These are phyloP conservation scores for Waltiozyma sp. DNA, from an alignment of 1,139 yeast species.

Conservation along the genomic window DNA sequence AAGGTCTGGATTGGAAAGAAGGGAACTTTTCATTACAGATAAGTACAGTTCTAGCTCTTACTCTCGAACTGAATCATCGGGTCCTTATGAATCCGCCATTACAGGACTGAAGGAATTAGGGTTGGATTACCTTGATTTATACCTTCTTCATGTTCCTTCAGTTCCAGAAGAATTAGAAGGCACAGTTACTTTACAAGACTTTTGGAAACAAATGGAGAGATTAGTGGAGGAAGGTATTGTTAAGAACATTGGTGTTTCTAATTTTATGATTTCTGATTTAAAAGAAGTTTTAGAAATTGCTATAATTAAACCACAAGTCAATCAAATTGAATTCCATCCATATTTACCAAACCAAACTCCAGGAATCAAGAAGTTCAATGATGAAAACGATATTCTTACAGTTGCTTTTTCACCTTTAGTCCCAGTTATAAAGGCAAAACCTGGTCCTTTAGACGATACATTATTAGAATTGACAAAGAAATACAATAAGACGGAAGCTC, in stretches of 20 bases:
- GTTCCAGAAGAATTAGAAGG: slow-evolving; percentile 43
- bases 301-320: slow-evolving; percentile 50
- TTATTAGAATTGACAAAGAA: slow-evolving; percentile 21
- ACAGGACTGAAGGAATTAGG: slow-evolving; percentile 53
- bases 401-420: slow-evolving; percentile 81
- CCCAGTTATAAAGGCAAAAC: slow-evolving; percentile 44
- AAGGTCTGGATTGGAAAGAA: slow-evolving; percentile 32
- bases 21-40: slow-evolving; percentile 33
- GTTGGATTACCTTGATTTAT: slow-evolving; percentile 75
- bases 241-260: slow-evolving; percentile 70
- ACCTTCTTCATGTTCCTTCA: slow-evolving; percentile 65
- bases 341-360: slow-evolving; percentile 53
- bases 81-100: slow-evolving; percentile 49
- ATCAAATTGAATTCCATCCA: slow-evolving; percentile 73
- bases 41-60: slow-evolving; percentile 10
- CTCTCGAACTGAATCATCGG: slow-evolving; percentile 44
- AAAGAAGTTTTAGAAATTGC: slow-evolving; percentile 41
- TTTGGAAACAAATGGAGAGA: slow-evolving; percentile 61
- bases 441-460: slow-evolving; percentile 20
- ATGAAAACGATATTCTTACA: slow-evolving; percentile 41
- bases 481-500: slow-evolving; percentile 25
- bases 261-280: slow-evolving; percentile 46
- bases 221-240: slow-evolving; percentile 53
- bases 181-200: slow-evolving; percentile 34
- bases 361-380: slow-evolving; percentile 38